Percentiles rank a stretch among this genome's conserved stretches.
phyloP scores from a whole-genome alignment of 2,329 filamentous ascomycete species.

The Pestalotiopsis sp. region DNA sequence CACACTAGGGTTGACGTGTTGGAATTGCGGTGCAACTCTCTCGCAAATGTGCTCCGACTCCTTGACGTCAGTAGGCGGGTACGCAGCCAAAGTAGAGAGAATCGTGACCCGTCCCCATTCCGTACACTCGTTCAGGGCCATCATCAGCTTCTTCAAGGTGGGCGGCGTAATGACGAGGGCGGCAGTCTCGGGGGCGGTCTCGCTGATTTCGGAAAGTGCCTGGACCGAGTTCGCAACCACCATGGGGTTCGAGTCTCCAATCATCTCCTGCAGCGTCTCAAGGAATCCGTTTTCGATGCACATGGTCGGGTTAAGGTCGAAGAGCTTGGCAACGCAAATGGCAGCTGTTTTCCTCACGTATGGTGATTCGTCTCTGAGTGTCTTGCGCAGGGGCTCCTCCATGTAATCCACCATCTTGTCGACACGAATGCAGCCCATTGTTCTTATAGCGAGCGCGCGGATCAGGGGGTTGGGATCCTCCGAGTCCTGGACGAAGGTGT shows the following conservation, averaged over 20 bases:
- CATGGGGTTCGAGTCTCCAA: slow-evolving; percentile 98
- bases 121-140: slow-evolving; percentile 96
- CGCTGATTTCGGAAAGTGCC: slow-evolving; percentile 86
- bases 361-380: slow-evolving; percentile 92
- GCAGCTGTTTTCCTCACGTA: slow-evolving; percentile 98
- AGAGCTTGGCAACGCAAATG: slow-evolving; percentile 96
- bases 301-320: slow-evolving; percentile 89
- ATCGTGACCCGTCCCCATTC: slow-evolving; percentile 98
- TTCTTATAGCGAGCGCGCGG: slow-evolving; percentile 90
- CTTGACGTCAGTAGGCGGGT: slow-evolving; percentile 84
- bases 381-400: slow-evolving; percentile 97
- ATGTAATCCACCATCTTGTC: slow-evolving; percentile 99
- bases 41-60: slow-evolving; percentile 99
- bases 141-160: slow-evolving; percentile 90
- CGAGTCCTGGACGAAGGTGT: slow-evolving; percentile 98
- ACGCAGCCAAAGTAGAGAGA: slow-evolving; percentile 84
- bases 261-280: slow-evolving; percentile 90
- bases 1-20: slow-evolving; percentile 97
- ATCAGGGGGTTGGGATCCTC: slow-evolving; percentile 98
- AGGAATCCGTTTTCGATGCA: slow-evolving; percentile 97
- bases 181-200: slow-evolving; percentile 87
- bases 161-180: slow-evolving; percentile 81
- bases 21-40: slow-evolving; percentile 92
- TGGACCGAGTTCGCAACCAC: slow-evolving; percentile 98
- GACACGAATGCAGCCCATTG: slow-evolving; percentile 97